Base-by-base conservation (phyloP, 768 basidiomycete species). In the Rhizopogon vesiculosus region DNA sequence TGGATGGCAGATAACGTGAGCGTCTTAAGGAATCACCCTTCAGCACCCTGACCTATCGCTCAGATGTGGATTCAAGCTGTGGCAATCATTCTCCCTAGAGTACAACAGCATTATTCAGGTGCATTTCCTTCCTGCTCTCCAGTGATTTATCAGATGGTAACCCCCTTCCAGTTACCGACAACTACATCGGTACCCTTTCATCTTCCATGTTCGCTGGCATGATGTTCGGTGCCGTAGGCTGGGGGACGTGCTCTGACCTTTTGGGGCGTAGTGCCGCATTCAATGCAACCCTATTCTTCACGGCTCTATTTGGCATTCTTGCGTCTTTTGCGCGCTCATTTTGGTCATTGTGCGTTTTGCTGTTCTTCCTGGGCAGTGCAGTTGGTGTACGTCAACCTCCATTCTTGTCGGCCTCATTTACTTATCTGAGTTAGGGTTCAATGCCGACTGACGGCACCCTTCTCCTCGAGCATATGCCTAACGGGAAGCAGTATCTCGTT, bases 371-470 rank as follows among this genome's bases (percentile, higher is more conserved):
- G 1, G 96, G 97, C 3, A 95, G 87, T 53, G 89, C 95, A 7
- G 93, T 99, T 6, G 97, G 96, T 52, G 95, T 91, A 72, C 71
- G 85, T 73, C 9, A 40, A 41, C n/a, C 16, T 18, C 15, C 51
- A 19, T 13, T 50, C 33, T 44, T 19, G 35, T 7, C 31, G 53
- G 41, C 35, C 45, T 35, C 19, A 46, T 41, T 22, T 28, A 38
- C 41, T 18, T 48, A 51, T 50, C 59, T 49, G 12, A 42, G 44
- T 42, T 55, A 94, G 91, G 88, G 94, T 41, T 87, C 92, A 42
- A 96, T 98, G 93, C 95, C 95, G 1, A 98, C 95, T 0, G 96
- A 98, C 61, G 94, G 95, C 6, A 98, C 93, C 0, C 82, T 96
- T 3, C 80, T 93, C 22, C 78, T 93, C 8, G 96, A 99, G 64